Conservation (phyloP, 306 rosid genomes). For the Luffa aegyptiaca region DNA sequence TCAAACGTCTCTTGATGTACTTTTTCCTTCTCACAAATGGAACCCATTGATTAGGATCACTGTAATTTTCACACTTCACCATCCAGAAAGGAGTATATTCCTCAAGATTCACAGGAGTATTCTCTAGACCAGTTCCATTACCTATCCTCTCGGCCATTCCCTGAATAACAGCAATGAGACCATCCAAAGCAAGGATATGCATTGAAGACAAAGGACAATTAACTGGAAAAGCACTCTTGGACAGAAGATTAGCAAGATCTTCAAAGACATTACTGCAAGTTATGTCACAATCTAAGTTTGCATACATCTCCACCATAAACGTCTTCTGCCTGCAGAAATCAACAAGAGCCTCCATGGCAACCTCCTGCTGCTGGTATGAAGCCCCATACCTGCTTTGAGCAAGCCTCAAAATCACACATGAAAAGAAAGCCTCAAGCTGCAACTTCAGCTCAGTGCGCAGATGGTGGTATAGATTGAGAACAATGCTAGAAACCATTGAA, state of each 20-base stretch:
- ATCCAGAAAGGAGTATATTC: conserved; percentile 94
- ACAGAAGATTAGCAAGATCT: conserved; percentile 79
- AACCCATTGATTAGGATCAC: conserved; percentile 85
- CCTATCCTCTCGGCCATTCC: conserved; percentile 96
- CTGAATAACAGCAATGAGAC: conserved; percentile 89
- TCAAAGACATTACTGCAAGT: conserved; percentile 96
- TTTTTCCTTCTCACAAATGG: conserved; percentile 81
- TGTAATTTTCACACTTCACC: conserved; percentile 85
- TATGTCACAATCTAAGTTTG: conserved; percentile 86
- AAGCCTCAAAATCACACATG: conserved; percentile 86
- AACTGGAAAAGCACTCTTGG: conserved; percentile 88
- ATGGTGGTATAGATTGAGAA: conserved; percentile 80
- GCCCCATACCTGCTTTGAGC: conserved; percentile 83
- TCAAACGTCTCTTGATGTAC: conserved; percentile 86
- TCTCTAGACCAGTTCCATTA: conserved; percentile 58
- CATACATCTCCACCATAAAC: conserved; percentile 91
- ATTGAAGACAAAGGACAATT: conserved; percentile 75
- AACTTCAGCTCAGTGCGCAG: conserved; percentile 71
- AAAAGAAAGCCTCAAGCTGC: conserved; percentile 90
- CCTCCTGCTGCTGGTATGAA: conserved; percentile 90
- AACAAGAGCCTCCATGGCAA: conserved; percentile 89
- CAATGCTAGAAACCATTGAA: conserved; percentile 77
- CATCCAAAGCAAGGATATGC: conserved; percentile 90
- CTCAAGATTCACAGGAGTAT: conserved; percentile 60
- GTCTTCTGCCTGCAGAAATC: conserved; percentile 92